phyloP scores from a whole-genome alignment of 768 basidiomycete species.

The Macrolepiota dolichaula region DNA sequence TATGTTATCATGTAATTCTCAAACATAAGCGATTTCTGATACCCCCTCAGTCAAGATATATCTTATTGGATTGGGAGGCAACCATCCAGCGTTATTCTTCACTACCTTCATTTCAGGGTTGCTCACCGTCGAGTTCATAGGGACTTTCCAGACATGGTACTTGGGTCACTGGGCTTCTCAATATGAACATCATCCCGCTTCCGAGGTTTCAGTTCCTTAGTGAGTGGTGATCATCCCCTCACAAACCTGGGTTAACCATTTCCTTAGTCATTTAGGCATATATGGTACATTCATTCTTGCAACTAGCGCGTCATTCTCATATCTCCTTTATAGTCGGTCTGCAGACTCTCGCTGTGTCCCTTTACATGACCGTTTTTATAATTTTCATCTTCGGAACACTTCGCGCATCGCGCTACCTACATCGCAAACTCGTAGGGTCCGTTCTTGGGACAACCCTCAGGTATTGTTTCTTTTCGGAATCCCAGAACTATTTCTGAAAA shows the following conservation, averaged over 20 bases:
- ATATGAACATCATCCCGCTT: constrained; percentile 29
- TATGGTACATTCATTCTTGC: constrained; percentile 25
- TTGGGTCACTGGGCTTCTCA: constrained; percentile 44
- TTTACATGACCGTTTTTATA: constrained; percentile 32
- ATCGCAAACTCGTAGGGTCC: constrained; percentile 46
- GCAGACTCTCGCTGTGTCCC: constrained; percentile 9
- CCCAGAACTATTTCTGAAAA: neutral
- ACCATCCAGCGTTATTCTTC: constrained; percentile 32
- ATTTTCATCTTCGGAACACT: constrained; percentile 44
- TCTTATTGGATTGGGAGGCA: constrained; percentile 30
- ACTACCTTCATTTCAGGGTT: constrained; percentile 22
- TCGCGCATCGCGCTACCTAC: constrained; percentile 51
- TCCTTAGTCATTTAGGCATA: constrained; percentile 39
- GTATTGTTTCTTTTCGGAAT: constrained; percentile 22
- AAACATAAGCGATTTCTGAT: neutral
- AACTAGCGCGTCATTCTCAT: neutral
- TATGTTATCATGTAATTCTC: constrained; percentile 18
- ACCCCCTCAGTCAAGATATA: constrained; percentile 28
- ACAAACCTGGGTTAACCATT: constrained; percentile 15
- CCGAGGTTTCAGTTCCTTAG: constrained; percentile 32
- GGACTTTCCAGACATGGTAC: constrained; percentile 37
- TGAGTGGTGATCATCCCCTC: constrained; percentile 21
- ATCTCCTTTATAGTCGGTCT: constrained; percentile 1
- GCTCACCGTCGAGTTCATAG: constrained; percentile 21
- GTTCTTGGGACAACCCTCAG: constrained; percentile 58